phyloP scores from a whole-genome alignment of 2,329 filamentous ascomycete species.

The Aspergillus puulaauensis region DNA sequence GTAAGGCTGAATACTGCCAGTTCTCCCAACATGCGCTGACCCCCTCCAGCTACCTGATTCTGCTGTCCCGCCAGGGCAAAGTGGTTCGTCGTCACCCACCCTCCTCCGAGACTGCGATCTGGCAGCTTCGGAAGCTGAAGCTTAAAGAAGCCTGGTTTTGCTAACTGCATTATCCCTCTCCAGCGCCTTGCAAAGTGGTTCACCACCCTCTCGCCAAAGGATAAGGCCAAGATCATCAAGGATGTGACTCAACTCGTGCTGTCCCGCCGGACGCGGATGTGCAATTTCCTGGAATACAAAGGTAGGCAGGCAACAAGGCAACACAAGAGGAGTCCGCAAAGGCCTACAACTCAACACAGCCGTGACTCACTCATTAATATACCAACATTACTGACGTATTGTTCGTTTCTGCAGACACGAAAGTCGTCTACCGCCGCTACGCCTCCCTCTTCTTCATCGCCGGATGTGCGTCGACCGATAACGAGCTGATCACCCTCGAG shows the following conservation, averaged over 20 bases:
- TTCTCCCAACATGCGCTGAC: constrained; percentile 18
- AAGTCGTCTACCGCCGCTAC: constrained; percentile 98
- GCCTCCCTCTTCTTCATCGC: constrained; percentile 99
- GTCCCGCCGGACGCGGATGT: constrained; percentile 95
- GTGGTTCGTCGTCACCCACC: constrained; percentile 69
- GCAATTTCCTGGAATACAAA: constrained; percentile 99
- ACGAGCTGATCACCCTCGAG: constrained; percentile 96
- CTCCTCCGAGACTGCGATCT: constrained; percentile 19
- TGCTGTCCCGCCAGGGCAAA: constrained; percentile 98
- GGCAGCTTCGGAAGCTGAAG: constrained; percentile 15
- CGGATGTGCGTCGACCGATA: constrained; percentile 94
- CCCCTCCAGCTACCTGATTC: constrained; percentile 79
- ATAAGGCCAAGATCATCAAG: constrained; percentile 99
- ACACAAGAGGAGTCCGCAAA: constrained; percentile 1
- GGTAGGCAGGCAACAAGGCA: constrained; percentile 51
- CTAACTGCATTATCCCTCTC: constrained; percentile 27
- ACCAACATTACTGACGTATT: neutral
- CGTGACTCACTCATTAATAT: neutral
- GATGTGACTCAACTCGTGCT: constrained; percentile 98
- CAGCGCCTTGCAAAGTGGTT: constrained; percentile 99
- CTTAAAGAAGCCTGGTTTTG: constrained; percentile 10
- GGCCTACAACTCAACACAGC: neutral
- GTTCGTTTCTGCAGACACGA: constrained; percentile 67
- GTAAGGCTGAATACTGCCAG: constrained; percentile 22
- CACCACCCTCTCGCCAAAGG: constrained; percentile 92